phyloP scores from a whole-genome alignment of 1,284 basidiomycete genomes.

The Cutaneotrichosporon cyanovorans region DNA sequence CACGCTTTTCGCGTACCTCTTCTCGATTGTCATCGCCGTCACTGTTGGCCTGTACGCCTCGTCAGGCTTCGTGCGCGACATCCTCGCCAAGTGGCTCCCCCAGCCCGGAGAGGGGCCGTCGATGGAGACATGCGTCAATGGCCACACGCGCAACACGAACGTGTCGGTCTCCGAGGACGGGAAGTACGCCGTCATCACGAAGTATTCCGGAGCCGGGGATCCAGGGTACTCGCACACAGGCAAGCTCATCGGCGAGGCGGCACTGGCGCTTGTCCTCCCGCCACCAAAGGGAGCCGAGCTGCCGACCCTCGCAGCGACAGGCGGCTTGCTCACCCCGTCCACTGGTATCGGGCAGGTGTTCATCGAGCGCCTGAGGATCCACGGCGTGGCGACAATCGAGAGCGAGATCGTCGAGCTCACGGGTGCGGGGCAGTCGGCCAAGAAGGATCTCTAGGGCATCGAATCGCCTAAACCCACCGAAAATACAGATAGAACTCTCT shows the following conservation, averaged over 20 bases:
- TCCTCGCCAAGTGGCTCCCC: constrained; percentile 50
- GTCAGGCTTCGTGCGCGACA: constrained; percentile 35
- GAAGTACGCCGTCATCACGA: constrained; percentile 54
- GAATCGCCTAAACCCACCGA: too few relatives aligned
- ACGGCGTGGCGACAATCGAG: constrained; percentile 23
- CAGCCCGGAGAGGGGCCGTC: constrained; percentile 59
- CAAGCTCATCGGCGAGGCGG: constrained; percentile 68
- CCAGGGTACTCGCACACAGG: constrained; percentile 68
- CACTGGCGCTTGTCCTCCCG: constrained; percentile 57
- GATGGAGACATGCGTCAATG: constrained; percentile 45
- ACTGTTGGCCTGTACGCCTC: constrained; percentile 34
- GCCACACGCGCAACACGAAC: constrained; percentile 55
- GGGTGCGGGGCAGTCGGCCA: neutral
- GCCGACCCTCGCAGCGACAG: constrained; percentile 54
- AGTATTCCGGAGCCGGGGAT: constrained; percentile 62
- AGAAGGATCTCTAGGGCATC: constrained; percentile 9
- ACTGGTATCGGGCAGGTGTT: constrained; percentile 67
- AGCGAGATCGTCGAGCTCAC: constrained; percentile 18
- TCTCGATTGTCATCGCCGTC: constrained; percentile 14
- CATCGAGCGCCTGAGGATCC: constrained; percentile 53
- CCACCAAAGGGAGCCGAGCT: constrained; percentile 49
- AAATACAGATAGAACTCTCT: too few relatives aligned
- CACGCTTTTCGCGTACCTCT: constrained; percentile 7
- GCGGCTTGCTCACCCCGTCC: constrained; percentile 71
- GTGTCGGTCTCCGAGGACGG: constrained; percentile 50